phyloP scores from a whole-genome alignment of 2,329 filamentous ascomycete genomes.

The Colletotrichum melonis region DNA sequence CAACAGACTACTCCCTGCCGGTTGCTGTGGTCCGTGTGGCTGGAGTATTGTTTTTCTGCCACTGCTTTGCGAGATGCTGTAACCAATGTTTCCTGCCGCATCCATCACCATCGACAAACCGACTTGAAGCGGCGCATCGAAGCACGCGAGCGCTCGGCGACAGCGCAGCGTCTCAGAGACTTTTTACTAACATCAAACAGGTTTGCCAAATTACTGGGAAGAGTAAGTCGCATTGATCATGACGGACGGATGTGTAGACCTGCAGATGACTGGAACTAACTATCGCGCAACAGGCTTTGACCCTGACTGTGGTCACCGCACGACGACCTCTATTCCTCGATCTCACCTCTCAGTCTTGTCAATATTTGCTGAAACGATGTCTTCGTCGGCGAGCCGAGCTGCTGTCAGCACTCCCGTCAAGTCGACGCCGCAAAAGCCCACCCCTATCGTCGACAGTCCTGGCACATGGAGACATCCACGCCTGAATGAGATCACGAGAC shows the following conservation, averaged over 20 bases:
- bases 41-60: constrained; percentile 36
- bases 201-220: constrained; percentile 6
- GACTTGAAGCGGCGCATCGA: constrained; percentile 32
- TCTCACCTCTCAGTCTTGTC: not conserved
- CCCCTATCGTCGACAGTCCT: constrained; percentile 62
- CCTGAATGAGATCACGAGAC: constrained; percentile 85
- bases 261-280: constrained; percentile 6
- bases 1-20: constrained; percentile 30
- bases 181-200: constrained; percentile 41
- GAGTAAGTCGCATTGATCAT: constrained; percentile 2
- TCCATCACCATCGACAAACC: constrained; percentile 29
- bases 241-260: not conserved
- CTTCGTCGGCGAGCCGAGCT: constrained; percentile 38
- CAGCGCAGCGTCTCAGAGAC: constrained; percentile 31
- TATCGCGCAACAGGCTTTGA: constrained; percentile 24
- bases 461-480: constrained; percentile 94
- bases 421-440: constrained; percentile 49
- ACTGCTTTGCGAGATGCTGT: constrained; percentile 13
- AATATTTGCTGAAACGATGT: constrained; percentile 41
- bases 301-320: constrained; percentile 23
- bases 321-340: constrained; percentile 11
- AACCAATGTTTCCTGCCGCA: not conserved
- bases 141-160: constrained; percentile 33
- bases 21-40: constrained; percentile 33
- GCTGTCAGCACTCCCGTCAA: constrained; percentile 53